Percentiles rank a stretch among this genome's conserved stretches.
These are phyloP conservation scores for Beta lomatogona DNA, from an alignment of 179 eudicot species.

Conservation along the genomic window DNA sequence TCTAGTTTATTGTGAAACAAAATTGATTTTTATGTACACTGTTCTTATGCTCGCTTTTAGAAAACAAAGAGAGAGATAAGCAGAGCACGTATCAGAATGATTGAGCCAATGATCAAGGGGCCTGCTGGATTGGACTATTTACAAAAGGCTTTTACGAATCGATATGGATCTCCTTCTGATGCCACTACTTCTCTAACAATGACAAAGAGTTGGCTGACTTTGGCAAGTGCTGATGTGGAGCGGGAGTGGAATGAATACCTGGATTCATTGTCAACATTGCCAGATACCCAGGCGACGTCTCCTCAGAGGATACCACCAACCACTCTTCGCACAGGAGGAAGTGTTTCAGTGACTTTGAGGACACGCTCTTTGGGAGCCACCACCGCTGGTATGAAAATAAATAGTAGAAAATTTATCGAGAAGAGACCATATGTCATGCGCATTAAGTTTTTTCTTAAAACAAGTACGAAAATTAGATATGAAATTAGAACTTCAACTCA, in stretches of 20 bases:
- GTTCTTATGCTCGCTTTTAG: conserved; percentile 35
- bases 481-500: not conserved
- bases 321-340: conserved; percentile 79
- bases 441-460: not conserved
- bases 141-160: conserved; percentile 56
- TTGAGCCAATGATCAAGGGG: conserved; percentile 86
- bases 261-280: conserved; percentile 42
- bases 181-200: conserved; percentile 61
- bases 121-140: conserved; percentile 79
- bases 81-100: conserved; percentile 73
- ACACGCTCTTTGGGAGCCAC: conserved; percentile 26
- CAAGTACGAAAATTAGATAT: not conserved
- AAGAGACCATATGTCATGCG: not conserved
- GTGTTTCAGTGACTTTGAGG: conserved; percentile 36
- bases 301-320: conserved; percentile 50
- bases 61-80: conserved; percentile 80
- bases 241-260: conserved; percentile 77
- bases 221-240: conserved; percentile 43
- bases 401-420: not conserved
- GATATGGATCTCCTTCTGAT: conserved; percentile 65
- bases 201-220: conserved; percentile 70
- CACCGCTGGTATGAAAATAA: conserved; percentile 29
- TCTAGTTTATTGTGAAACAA: not conserved
- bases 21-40: not conserved
- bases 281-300: conserved; percentile 29